Percentiles rank a stretch among this genome's conserved stretches.
Conservation (phyloP, 2,329 filamentous ascomycete genomes). For the Mycosphaerelloides madeirae region DNA sequence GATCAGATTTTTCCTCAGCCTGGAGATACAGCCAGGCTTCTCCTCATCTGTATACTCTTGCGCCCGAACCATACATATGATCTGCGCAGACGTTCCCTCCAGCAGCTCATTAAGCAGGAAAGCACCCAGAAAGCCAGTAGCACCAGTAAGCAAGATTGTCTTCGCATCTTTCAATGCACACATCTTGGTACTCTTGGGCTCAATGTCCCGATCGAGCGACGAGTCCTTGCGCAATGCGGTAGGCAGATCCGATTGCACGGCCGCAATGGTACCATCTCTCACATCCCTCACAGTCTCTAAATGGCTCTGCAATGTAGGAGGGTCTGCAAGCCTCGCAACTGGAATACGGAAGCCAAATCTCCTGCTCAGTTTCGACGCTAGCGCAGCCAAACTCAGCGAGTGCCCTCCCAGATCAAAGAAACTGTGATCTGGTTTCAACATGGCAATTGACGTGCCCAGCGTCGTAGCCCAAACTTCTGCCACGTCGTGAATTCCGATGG, state of each 20-base stretch:
- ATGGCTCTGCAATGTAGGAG: constrained; percentile 68
- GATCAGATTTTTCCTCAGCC: constrained; percentile 70
- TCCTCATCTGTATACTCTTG: constrained; percentile 62
- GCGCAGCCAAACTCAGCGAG: constrained; percentile 70
- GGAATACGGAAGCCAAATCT: constrained; percentile 70
- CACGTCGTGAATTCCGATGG: constrained; percentile 62
- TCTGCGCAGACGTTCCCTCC: constrained; percentile 62
- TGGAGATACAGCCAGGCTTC: constrained; percentile 62
- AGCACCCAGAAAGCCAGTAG: constrained; percentile 70
- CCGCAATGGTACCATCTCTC: constrained; percentile 67
- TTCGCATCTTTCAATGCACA: constrained; percentile 60
- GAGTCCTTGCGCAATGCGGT: constrained; percentile 64
- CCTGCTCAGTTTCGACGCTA: constrained; percentile 65
- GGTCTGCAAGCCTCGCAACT: constrained; percentile 65
- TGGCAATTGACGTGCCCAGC: constrained; percentile 58
- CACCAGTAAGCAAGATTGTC: constrained; percentile 67
- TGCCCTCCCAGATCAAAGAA: constrained; percentile 81
- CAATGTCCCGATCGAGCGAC: constrained; percentile 64
- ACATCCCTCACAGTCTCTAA: constrained; percentile 65
- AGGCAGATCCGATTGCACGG: constrained; percentile 70
- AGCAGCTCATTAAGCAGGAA: constrained; percentile 67
- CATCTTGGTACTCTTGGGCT: constrained; percentile 48
- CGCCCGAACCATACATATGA: constrained; percentile 70
- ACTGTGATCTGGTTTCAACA: constrained; percentile 64
- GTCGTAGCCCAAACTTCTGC: constrained; percentile 68